A percentile compares a stretch with the other conserved stretches of the same genome.
These are phyloP conservation scores for Elongisporangium prolatum DNA, from an alignment of 352 stramenopile genomes.

Conservation along the genomic window DNA sequence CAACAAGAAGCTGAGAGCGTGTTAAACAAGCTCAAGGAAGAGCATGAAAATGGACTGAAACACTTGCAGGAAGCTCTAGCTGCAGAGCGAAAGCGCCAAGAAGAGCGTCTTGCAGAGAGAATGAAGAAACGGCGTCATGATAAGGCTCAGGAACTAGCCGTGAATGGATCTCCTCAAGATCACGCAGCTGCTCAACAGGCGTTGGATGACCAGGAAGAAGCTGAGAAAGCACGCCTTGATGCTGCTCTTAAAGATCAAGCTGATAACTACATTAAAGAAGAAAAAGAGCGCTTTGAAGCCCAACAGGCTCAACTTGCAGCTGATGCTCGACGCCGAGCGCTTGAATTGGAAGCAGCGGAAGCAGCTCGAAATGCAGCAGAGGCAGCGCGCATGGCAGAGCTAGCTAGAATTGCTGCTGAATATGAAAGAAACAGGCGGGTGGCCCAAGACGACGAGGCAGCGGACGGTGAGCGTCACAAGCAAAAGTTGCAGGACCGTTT, in stretches of 20 bases:
- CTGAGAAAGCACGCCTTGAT: slow-evolving; percentile 6
- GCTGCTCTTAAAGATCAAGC: slow-evolving; percentile 9
- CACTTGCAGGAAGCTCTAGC: background rate
- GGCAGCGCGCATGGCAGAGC: slow-evolving; percentile 16
- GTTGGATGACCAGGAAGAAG: slow-evolving; percentile 7
- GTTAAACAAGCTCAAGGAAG: background rate
- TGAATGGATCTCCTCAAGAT: background rate
- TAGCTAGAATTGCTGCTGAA: slow-evolving; percentile 24
- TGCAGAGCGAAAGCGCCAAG: background rate
- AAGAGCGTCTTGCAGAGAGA: background rate
- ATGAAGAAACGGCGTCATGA: slow-evolving; percentile 2
- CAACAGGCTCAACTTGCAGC: background rate
- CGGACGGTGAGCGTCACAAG: slow-evolving; percentile 7
- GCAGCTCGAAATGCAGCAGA: slow-evolving; percentile 27
- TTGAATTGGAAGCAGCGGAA: slow-evolving; percentile 18
- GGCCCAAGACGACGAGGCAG: slow-evolving; percentile 2
- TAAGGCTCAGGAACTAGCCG: slow-evolving; percentile 10
- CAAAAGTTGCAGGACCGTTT: slow-evolving; percentile 20
- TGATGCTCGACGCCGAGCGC: slow-evolving; percentile 8
- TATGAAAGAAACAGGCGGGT: slow-evolving; percentile 6
- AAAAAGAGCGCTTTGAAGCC: background rate
- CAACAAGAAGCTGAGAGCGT: background rate
- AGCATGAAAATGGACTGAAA: background rate
- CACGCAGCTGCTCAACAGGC: background rate
- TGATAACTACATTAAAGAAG: slow-evolving; percentile 2